Conservation (phyloP, 2,329 filamentous ascomycete species). For the Claviceps humidiphila region DNA sequence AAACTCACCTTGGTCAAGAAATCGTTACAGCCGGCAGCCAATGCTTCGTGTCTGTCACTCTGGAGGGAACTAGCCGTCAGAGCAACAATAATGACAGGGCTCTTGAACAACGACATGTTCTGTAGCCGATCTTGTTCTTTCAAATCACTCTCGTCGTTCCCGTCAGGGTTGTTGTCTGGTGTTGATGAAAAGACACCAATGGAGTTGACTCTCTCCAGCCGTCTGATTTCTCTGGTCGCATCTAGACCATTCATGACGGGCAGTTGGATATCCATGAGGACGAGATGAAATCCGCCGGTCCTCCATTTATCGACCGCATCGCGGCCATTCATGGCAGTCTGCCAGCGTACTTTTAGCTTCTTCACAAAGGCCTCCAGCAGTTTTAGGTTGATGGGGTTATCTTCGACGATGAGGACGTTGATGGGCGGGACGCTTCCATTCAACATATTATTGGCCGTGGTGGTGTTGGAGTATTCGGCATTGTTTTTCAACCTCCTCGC, state of each 20-base stretch:
- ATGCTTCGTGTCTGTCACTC: constrained; percentile 85
- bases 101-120: constrained; percentile 69
- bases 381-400: constrained; percentile 95
- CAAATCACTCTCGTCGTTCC: constrained; percentile 31
- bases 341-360: constrained; percentile 86
- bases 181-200: constrained; percentile 82
- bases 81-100: constrained; percentile 93
- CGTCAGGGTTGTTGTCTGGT: constrained; percentile 35
- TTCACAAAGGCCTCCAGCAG: constrained; percentile 94
- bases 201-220: constrained; percentile 77
- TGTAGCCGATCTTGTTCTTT: constrained; percentile 56
- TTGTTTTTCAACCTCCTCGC: constrained; percentile 42
- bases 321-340: constrained; percentile 89
- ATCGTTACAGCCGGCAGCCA: constrained; percentile 94
- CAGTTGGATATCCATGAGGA: constrained; percentile 96
- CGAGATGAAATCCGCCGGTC: constrained; percentile 82
- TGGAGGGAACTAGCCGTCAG: constrained; percentile 89
- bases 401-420: constrained; percentile 94
- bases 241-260: constrained; percentile 94
- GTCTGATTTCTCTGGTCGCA: constrained; percentile 85
- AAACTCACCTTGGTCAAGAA: constrained; percentile 81
- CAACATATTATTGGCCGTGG: constrained; percentile 46
- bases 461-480: constrained; percentile 29
- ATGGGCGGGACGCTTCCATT: constrained; percentile 85
- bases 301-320: constrained; percentile 93